Conservation (phyloP, 2,329 filamentous ascomycete species). For the Echinosphaeria canescens region DNA sequence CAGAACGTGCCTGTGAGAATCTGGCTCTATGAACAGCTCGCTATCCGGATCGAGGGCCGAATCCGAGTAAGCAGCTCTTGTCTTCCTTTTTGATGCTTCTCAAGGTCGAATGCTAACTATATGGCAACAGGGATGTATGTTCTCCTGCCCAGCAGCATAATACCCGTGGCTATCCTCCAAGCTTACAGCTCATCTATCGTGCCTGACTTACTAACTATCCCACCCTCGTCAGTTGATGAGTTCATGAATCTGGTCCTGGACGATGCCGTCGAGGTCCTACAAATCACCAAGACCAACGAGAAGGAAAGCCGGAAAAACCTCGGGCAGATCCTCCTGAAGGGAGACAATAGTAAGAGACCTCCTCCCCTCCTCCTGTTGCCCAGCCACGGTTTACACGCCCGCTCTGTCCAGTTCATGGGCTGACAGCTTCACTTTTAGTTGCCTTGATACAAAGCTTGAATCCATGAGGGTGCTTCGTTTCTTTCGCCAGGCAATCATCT, state of each 20-base stretch:
- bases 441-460: too few relatives aligned
- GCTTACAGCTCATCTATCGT: too few relatives aligned
- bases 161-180: too few relatives aligned
- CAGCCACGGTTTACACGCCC: too few relatives aligned
- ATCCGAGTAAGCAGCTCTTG: constrained; percentile 49
- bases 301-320: constrained; percentile 43
- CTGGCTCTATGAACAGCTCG: constrained; percentile 94
- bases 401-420: too few relatives aligned
- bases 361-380: too few relatives aligned
- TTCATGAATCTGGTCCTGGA: constrained; percentile 84
- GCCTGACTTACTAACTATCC: too few relatives aligned
- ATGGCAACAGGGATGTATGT: constrained; percentile 4
- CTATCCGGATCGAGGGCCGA: constrained; percentile 87
- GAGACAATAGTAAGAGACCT: too few relatives aligned
- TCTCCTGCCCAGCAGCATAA: not conserved
- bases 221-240: constrained; percentile 95
- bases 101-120: not conserved
- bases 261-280: constrained; percentile 43
- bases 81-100: not conserved
- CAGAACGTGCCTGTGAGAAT: constrained; percentile 72
- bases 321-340: constrained; percentile 76
- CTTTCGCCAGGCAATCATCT: too few relatives aligned
- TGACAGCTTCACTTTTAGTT: too few relatives aligned
- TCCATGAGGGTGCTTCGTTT: too few relatives aligned
- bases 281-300: constrained; percentile 56